Base-by-base conservation (phyloP, 73 alveolate genomes). In the Paramecium biaurelia region DNA sequence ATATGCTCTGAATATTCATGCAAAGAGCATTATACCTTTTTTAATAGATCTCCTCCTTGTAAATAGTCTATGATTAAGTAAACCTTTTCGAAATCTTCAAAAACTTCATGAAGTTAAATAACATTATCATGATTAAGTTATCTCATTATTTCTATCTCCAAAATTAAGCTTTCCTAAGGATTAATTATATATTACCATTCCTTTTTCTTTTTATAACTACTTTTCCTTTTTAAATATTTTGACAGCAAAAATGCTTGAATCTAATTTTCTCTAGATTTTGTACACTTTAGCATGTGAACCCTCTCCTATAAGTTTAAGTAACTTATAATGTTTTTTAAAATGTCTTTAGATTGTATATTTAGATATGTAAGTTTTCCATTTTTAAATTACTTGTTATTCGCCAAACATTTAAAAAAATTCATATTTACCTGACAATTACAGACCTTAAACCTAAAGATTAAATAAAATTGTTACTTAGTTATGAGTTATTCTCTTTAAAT, bases 121-220 rank as follows among this genome's bases (percentile, higher is more conserved):
- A 57, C 68, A 38, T 57, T 76, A 2, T 49, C 88, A 30, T 86
- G 76, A 6, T 86, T 21, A 23, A 86, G 32, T 23, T 86, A 24
- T 38, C 93, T 72, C 63, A 86, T 41, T 14, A 67, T 68, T 0
- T 72, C 53, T 30, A 86, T 57, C 49, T 86, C 93, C 12, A 30
- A 30, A 1, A 67, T 7, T 24, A 67, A 14, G 38, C 49, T 32
- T 67, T 24, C 38, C 84, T 67, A 20, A 67, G 26, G 5, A 42
- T 21, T 15, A 24, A 20, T 41, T 6, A 24, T 7, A 2, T 37
- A 9, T 14, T 79, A 79, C 74, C 37, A 23, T 24, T 21, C 42
- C 56, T 23, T 35, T 72, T 12, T 72, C 45, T 10, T 37, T 42
- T 37, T 30, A 20, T 23, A 30, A 0, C 3, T n/a, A 2, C 3